These are phyloP conservation scores for Lentithecium fluviatile DNA, from an alignment of 495 filamentous ascomycete genomes.

Conservation along the genomic window DNA sequence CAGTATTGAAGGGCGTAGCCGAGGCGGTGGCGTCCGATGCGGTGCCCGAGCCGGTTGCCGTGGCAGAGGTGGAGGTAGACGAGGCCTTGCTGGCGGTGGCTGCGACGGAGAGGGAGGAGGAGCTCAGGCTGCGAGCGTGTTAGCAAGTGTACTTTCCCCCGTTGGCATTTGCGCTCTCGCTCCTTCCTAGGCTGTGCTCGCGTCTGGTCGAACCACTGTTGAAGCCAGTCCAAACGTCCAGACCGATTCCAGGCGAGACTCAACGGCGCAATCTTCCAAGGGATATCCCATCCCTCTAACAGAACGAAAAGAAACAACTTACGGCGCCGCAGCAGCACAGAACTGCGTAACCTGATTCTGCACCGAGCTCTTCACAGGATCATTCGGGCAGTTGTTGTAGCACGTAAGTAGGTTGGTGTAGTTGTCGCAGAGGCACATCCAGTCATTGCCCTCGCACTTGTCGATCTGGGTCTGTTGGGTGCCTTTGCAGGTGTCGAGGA, in stretches of 20 bases:
- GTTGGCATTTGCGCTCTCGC: too few relatives aligned
- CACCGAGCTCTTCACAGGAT: conserved; percentile 6
- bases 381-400: conserved; percentile 43
- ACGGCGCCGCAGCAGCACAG: conserved; percentile 41
- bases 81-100: conserved; percentile 10
- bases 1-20: conserved; percentile 10
- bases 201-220: too few relatives aligned
- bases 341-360: conserved; percentile 35
- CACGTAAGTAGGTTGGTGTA: conserved; percentile 39
- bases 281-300: not conserved
- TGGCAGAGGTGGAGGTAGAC: conserved; percentile 5
- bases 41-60: conserved; percentile 3
- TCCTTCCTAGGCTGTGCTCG: too few relatives aligned
- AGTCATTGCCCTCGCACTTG: conserved; percentile 39
- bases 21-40: conserved; percentile 9
- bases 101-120: conserved; percentile 2
- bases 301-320: conserved; percentile 17
- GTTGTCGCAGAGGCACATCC: conserved; percentile 40
- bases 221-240: too few relatives aligned
- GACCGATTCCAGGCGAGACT: too few relatives aligned
- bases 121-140: conserved; percentile 14
- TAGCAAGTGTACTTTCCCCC: not conserved
- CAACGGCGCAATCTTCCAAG: too few relatives aligned
- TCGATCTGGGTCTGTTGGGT: conserved; percentile 29
- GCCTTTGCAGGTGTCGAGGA: conserved; percentile 39